Conservation (phyloP, 176 grass and related monocot genomes). For the Leersia perrieri region DNA sequence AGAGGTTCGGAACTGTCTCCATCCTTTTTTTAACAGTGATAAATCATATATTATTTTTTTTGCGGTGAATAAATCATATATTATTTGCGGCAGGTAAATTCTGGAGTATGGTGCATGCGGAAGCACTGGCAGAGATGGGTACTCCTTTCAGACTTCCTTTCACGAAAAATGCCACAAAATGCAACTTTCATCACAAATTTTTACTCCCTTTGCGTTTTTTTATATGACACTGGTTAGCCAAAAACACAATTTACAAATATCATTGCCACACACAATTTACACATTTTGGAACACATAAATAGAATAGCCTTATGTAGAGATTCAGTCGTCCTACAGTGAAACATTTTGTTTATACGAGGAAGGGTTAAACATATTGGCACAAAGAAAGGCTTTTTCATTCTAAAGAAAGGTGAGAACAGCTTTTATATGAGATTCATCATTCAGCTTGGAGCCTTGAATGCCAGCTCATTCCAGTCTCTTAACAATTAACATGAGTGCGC, state of each 20-base stretch:
- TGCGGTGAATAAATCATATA: neutral
- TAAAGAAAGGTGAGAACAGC: neutral
- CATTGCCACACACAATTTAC: too few relatives aligned
- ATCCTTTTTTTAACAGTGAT: neutral
- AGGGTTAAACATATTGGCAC: neutral
- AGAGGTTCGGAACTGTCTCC: neutral
- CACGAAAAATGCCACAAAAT: neutral
- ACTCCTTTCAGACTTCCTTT: neutral
- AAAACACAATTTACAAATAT: too few relatives aligned
- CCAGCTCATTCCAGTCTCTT: neutral
- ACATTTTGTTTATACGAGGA: too few relatives aligned
- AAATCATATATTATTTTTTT: constrained; percentile 5
- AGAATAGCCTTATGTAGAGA: neutral
- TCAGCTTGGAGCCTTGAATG: neutral
- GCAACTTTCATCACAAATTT: too few relatives aligned
- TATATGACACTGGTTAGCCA: too few relatives aligned
- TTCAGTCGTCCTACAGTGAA: too few relatives aligned
- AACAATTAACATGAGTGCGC: neutral
- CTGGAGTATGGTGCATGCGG: neutral
- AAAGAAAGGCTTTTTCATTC: neutral
- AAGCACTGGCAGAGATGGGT: neutral
- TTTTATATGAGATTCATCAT: neutral
- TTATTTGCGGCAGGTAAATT: constrained; percentile 5
- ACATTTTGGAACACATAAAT: neutral
- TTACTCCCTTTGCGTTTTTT: too few relatives aligned